Conservation (phyloP, 2,329 filamentous ascomycete species). For the Arthrobotrys conoides region DNA sequence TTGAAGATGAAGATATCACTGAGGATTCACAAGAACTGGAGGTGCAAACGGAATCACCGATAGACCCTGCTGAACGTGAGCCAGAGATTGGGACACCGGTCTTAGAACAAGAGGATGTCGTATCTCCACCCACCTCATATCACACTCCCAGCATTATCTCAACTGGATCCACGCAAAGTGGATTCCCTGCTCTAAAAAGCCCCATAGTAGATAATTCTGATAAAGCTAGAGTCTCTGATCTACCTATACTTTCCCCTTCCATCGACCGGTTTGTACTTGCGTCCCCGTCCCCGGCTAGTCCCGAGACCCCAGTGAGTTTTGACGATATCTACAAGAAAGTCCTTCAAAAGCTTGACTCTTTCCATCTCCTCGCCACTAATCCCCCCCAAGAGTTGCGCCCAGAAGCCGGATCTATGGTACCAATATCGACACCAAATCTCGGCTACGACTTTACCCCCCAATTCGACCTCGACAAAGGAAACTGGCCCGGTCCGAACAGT, state of each 20-base stretch:
- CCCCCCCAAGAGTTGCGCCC: not conserved
- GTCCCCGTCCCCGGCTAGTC: not conserved
- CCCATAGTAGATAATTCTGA: no score
- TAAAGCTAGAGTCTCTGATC: not conserved
- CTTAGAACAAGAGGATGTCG: no score
- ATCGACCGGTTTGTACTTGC: not conserved
- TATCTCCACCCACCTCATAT: no score
- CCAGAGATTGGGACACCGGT: no score
- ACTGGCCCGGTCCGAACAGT: not conserved
- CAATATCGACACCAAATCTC: not conserved
- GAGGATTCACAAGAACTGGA: no score
- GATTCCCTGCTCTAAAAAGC: no score
- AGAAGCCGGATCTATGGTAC: not conserved
- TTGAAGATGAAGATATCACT: not conserved
- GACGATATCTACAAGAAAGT: conserved; percentile 31
- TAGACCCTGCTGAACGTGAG: no score
- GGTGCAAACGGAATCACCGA: no score
- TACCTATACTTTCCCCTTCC: not conserved
- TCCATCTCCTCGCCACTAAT: conserved; percentile 27
- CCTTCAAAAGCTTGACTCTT: conserved; percentile 6
- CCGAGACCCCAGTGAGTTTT: not conserved
- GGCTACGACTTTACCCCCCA: not conserved
- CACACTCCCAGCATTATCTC: no score
- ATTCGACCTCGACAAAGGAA: not conserved
- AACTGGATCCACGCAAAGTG: no score